Percentiles rank a stretch among this genome's conserved stretches.
Conservation (phyloP, 441 rosid species). For the Biscutella auriculata region DNA sequence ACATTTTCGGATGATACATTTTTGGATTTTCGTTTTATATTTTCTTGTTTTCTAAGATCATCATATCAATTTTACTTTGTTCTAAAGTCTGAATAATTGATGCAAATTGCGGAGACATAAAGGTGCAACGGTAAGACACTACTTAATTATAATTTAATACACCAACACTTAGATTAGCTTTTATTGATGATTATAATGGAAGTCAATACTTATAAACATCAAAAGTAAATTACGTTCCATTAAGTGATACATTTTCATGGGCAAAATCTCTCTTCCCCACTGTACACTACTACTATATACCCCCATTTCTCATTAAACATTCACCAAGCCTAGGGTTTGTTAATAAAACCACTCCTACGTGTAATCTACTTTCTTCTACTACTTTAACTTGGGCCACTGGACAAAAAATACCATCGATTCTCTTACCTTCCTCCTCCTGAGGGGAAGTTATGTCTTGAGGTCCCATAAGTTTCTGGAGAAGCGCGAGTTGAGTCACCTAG, state of each 20-base stretch:
- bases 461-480: constrained; percentile 22
- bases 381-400: constrained; percentile 21
- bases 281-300: constrained; percentile 25
- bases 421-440: constrained; percentile 19
- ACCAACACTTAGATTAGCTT: background rate
- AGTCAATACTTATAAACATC: constrained; percentile 16
- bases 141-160: no score
- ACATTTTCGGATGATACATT: background rate
- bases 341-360: constrained; percentile 21
- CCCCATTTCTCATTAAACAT: background rate
- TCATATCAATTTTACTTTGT: background rate
- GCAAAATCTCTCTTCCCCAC: constrained; percentile 18
- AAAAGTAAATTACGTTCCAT: background rate
- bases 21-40: background rate
- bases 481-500: constrained; percentile 9
- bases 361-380: constrained; percentile 23
- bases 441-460: constrained; percentile 18
- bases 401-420: constrained; percentile 27
- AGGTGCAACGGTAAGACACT: background rate
- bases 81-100: background rate
- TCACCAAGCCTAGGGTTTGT: constrained; percentile 17
- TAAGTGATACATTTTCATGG: constrained; percentile 18
- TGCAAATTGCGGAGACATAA: background rate
- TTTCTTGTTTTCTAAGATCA: background rate
- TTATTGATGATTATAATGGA: background rate